Evolutionary conservation across 805 yeast genomes (phyloP).

Genomic region (Vanderwaltozyma verrucispora): DNA sequence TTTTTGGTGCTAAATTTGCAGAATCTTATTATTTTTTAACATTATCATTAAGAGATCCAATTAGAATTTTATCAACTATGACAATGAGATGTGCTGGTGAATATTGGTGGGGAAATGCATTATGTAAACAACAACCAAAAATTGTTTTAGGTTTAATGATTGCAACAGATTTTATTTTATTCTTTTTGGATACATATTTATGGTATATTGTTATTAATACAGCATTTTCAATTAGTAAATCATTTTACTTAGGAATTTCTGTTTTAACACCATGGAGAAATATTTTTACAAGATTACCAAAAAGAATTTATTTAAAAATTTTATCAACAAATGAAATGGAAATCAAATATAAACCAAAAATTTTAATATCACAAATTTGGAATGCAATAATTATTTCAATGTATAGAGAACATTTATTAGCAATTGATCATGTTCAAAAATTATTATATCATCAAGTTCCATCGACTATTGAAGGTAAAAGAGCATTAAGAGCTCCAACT

Average conservation of each 20-base stretch:
- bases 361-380: slow-evolving; percentile 96
- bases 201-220: slow-evolving; percentile 97
- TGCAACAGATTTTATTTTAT: slow-evolving; percentile 82
- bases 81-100: slow-evolving; percentile 95
- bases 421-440: slow-evolving; percentile 97
- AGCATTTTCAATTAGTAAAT: slow-evolving; percentile 90
- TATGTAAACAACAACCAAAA: slow-evolving; percentile 80
- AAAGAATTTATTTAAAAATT: slow-evolving; percentile 95
- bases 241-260: slow-evolving; percentile 97
- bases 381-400: slow-evolving; percentile 96
- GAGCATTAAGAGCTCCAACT: slow-evolving; percentile 96
- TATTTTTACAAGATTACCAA: slow-evolving; percentile 93
- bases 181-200: slow-evolving; percentile 96
- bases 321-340: slow-evolving; percentile 98
- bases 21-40: slow-evolving; percentile 93
- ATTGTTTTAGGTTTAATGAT: slow-evolving; percentile 88
- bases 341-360: slow-evolving; percentile 97
- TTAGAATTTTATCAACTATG: slow-evolving; percentile 75
- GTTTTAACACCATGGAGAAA: slow-evolving; percentile 99
- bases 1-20: slow-evolving; percentile 75
- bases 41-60: slow-evolving; percentile 86
- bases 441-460: slow-evolving; percentile 97
- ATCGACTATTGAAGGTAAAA: slow-evolving; percentile 92
- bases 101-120: slow-evolving; percentile 60
- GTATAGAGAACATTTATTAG: slow-evolving; percentile 98